Evolutionary conservation across 495 filamentous ascomycete species (phyloP).

Genomic region (Xylaria sp.): DNA sequence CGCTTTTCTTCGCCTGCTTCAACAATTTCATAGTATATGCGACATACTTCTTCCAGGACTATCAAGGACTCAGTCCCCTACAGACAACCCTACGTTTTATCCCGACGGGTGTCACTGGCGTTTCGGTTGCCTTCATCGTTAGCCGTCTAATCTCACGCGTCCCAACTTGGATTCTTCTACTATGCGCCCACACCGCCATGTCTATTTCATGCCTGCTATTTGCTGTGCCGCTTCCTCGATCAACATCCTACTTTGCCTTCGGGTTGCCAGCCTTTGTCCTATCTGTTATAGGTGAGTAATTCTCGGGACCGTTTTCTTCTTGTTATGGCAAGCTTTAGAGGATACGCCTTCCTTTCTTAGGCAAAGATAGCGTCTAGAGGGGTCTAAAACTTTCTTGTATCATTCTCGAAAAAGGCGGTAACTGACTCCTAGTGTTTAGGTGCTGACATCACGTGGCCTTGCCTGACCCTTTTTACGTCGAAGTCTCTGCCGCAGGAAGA

Average conservation of each 20-base stretch:
- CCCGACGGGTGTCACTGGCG: conserved; percentile 62
- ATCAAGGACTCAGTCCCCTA: conserved; percentile 58
- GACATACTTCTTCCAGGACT: conserved; percentile 70
- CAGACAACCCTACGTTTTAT: conserved; percentile 68
- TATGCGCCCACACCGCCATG: conserved; percentile 58
- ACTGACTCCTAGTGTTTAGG: conserved; percentile 26
- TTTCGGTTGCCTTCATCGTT: conserved; percentile 57
- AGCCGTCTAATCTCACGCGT: conserved; percentile 62
- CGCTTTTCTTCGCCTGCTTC: conserved; percentile 65
- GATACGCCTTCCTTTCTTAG: background rate
- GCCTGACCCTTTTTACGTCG: conserved; percentile 65
- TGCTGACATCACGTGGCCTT: conserved; percentile 65
- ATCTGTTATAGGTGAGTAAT: conserved; percentile 53
- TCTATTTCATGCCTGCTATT: conserved; percentile 60
- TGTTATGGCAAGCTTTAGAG: background rate
- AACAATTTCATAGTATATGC: conserved; percentile 66
- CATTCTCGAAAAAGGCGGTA: background rate
- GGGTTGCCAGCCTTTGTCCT: conserved; percentile 65
- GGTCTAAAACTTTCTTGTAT: background rate
- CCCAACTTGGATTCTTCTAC: conserved; percentile 59
- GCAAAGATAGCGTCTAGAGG: background rate
- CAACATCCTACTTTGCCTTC: conserved; percentile 66
- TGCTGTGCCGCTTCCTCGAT: conserved; percentile 60
- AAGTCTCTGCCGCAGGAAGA: conserved; percentile 63
- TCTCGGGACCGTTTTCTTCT: background rate